Evolutionary conservation across 352 stramenopile species (phyloP).

Genomic region (Pythium insidiosum): DNA sequence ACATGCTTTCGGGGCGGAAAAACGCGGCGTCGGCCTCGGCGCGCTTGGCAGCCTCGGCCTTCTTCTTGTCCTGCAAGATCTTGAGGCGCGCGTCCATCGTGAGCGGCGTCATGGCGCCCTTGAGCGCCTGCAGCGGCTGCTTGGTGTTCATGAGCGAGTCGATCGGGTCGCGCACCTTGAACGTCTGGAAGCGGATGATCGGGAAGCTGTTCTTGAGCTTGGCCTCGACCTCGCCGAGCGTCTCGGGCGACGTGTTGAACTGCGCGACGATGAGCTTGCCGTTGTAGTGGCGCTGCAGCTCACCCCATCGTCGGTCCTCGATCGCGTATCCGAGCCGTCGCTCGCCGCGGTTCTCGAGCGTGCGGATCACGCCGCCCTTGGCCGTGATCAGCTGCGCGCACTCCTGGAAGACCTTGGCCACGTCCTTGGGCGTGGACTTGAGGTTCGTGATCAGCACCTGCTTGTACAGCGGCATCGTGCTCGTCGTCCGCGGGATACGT

Average conservation of each 20-base stretch:
- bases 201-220: conserved; percentile 84
- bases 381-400: conserved; percentile 59
- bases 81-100: conserved; percentile 17
- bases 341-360: conserved; percentile 74
- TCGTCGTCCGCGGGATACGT: no score
- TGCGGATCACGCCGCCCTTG: conserved; percentile 65
- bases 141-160: conserved; percentile 81
- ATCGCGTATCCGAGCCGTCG: conserved; percentile 77
- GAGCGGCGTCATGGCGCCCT: conserved; percentile 43
- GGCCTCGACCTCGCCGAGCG: conserved; percentile 63
- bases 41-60: conserved; percentile 24
- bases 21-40: conserved; percentile 15
- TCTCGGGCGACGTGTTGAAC: conserved; percentile 71
- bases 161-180: conserved; percentile 78
- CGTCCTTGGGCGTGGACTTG: conserved; percentile 79
- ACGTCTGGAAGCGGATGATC: conserved; percentile 81
- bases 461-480: conserved; percentile 83
- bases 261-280: conserved; percentile 81
- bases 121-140: conserved; percentile 48
- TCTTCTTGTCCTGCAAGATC: conserved; percentile 25
- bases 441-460: conserved; percentile 84
- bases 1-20: conserved; percentile 40
- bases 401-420: conserved; percentile 79
- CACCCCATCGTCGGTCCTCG: conserved; percentile 80
- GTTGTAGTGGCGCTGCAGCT: conserved; percentile 80